A percentile compares a stretch with the other conserved stretches of the same genome.
Conservation (phyloP, 345 rosid genomes). For the Excoecaria cochinchinensis region DNA sequence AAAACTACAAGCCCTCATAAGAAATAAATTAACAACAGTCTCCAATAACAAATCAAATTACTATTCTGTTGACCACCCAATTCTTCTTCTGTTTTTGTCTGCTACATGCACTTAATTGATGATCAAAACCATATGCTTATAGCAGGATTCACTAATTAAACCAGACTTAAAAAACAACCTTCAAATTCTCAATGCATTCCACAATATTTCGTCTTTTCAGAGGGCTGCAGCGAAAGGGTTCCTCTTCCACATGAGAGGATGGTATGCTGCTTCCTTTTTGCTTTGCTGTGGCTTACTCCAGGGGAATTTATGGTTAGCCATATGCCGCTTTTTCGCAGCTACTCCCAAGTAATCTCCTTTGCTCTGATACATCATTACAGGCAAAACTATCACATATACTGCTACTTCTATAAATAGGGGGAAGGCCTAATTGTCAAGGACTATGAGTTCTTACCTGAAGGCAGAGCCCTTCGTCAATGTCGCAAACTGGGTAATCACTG, state of each 20-base stretch:
- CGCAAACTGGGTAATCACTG: conserved; percentile 65
- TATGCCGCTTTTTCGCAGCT: conserved; percentile 46
- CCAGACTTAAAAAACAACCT: neutral
- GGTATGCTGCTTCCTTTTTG: conserved; percentile 23
- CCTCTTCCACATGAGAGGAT: conserved; percentile 51
- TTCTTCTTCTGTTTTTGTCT: conserved; percentile 7
- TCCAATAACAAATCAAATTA: conserved; percentile 1
- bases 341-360: conserved; percentile 52
- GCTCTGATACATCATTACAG: conserved; percentile 28
- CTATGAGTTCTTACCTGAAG: conserved; percentile 41
- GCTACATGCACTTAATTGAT: neutral
- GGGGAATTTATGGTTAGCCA: conserved; percentile 65
- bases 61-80: neutral
- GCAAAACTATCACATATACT: too few relatives aligned
- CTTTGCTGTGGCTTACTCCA: conserved; percentile 45
- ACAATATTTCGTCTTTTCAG: conserved; percentile 8
- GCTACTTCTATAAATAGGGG: too few relatives aligned
- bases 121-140: neutral
- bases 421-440: too few relatives aligned
- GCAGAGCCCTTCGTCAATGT: conserved; percentile 59
- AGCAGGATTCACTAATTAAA: neutral
- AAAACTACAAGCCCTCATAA: conserved; percentile 12
- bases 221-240: conserved; percentile 47
- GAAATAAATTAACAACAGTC: conserved; percentile 1
- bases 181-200: conserved; percentile 5